These are phyloP conservation scores for Penicillium corylophilum DNA, from an alignment of 2,329 filamentous ascomycete genomes.

Conservation along the genomic window DNA sequence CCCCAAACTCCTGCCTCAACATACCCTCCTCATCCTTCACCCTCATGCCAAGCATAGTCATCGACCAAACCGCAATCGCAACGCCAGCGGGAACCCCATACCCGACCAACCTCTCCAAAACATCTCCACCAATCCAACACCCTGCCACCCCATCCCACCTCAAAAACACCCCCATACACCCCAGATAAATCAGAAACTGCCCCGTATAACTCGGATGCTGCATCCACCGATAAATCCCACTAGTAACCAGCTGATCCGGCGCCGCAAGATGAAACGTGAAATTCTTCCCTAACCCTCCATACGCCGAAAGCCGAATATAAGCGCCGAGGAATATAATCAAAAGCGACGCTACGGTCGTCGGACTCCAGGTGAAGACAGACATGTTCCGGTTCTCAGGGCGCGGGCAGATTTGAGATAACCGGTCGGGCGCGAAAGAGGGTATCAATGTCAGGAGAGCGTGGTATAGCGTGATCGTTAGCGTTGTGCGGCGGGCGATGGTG, in stretches of 20 bases:
- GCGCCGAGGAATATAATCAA: conserved; percentile 21
- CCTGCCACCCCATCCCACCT: conserved; percentile 41
- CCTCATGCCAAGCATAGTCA: conserved; percentile 29
- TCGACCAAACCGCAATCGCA: not conserved
- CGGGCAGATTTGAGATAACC: conserved; percentile 17
- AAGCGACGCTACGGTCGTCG: conserved; percentile 14
- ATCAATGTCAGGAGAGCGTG: conserved; percentile 20
- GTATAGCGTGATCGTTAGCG: conserved; percentile 12
- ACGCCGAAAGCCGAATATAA: conserved; percentile 41
- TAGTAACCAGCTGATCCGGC: conserved; percentile 49
- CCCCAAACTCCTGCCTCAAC: conserved; percentile 49
- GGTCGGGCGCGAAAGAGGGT: conserved; percentile 4
- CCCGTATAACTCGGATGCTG: conserved; percentile 57
- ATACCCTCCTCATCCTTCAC: conserved; percentile 54
- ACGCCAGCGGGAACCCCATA: conserved; percentile 4
- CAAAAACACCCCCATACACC: conserved; percentile 28
- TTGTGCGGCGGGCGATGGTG: conserved; percentile 8
- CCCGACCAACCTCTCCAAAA: conserved; percentile 11
- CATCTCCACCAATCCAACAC: conserved; percentile 35
- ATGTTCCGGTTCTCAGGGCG: conserved; percentile 12
- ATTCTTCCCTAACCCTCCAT: conserved; percentile 48
- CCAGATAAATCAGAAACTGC: conserved; percentile 32
- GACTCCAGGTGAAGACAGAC: conserved; percentile 28
- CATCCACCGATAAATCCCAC: conserved; percentile 50
- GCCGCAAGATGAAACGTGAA: conserved; percentile 55